Evolutionary conservation across 345 rosid genomes (phyloP), one percentile per base, ranked within the genome.

Genomic region (Camelina hispida): DNA sequence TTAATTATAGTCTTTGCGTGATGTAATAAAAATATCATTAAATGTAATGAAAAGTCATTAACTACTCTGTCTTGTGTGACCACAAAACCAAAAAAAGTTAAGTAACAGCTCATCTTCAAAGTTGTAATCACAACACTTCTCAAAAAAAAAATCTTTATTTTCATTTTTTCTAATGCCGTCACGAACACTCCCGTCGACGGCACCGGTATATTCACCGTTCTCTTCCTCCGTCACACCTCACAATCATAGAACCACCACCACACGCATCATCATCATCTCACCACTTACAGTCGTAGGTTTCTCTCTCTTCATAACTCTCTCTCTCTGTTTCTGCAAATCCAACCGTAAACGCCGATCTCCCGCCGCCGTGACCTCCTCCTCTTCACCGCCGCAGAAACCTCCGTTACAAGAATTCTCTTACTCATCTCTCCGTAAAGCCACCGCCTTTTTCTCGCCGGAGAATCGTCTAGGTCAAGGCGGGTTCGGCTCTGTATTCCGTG

Each of bases 401-500:
- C 87, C 87, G 18, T 86, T 85, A 0, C 83, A 78, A 32, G 86
- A 84, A 9, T 87, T 79, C 79, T 87, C 94, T 3, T 89, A 83
- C 77, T 76, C 89, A 23, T 10, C 76, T 16, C 86, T 89, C 66
- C 89, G 87, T 17, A 86, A 83, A 25, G 86, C 94, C 69, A 85
- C 94, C 50, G 63, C 74, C 40, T 82, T 82, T 13, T 88, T 90
- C 79, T 83, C 91, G 1, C 78, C 88, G 17, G 83, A 86, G 14
- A 83, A 75, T 42, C 83, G 71, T 12, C 81, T 90, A 11, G 96
- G 96, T 14, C 93, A 90, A 60, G 96, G 96, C 2, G 96, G 96
- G 13, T 90, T 86, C 37, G 96, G 98, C n/a, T 87, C 97, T 28
- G 97, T 94, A 16, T 94, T 79, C 78, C 87, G 88, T 14, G 94